Evolutionary conservation across 2,329 filamentous ascomycete species (phyloP).

Genomic region (Aspergillus fumigatus): DNA sequence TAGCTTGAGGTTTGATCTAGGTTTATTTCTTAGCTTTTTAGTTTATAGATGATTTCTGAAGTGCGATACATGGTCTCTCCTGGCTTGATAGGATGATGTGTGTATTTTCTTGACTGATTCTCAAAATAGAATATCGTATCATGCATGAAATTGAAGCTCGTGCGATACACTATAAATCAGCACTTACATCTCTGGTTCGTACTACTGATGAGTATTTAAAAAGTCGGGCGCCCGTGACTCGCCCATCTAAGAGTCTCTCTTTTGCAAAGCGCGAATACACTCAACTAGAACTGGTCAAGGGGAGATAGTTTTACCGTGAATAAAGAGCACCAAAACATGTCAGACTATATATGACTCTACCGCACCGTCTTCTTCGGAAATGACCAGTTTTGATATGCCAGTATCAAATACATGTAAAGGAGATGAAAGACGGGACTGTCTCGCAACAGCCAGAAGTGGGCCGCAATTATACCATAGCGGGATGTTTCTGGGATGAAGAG

Average conservation of each 20-base stretch:
- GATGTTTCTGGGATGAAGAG: neutral
- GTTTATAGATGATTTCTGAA: too few species aligned
- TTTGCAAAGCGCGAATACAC: neutral
- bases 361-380: neutral
- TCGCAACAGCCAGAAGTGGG: too few species aligned
- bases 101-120: neutral
- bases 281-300: neutral
- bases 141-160: too few species aligned
- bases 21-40: neutral
- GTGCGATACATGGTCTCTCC: neutral
- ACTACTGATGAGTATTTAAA: neutral
- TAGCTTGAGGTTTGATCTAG: neutral
- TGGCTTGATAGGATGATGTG: neutral
- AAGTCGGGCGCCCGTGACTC: neutral
- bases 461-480: neutral
- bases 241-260: neutral
- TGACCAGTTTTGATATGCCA: neutral
- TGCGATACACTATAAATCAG: too few species aligned
- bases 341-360: neutral
- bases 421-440: neutral
- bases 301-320: neutral
- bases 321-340: neutral
- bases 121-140: neutral
- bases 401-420: neutral
- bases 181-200: too few species aligned